Evolutionary conservation across 768 basidiomycete species (phyloP).

Genomic region (Kwoniella bestiolae): DNA sequence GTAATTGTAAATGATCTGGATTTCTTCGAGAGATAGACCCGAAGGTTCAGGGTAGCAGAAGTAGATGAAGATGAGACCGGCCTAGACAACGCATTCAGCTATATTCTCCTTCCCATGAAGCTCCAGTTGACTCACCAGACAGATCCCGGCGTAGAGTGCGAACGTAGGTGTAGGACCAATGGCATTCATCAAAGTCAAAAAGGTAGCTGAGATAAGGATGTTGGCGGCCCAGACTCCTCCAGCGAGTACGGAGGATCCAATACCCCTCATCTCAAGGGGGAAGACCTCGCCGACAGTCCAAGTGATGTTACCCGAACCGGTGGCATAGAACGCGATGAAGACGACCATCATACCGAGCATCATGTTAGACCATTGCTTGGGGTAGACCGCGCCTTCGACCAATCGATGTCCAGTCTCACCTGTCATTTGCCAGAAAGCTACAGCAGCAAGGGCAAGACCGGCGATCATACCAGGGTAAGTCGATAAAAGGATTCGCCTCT

Average conservation of each 20-base stretch:
- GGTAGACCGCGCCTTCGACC: constrained; percentile 29
- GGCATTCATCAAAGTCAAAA: constrained; percentile 42
- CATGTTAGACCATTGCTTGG: constrained; percentile 37
- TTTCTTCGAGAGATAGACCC: constrained; percentile 43
- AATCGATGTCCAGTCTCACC: constrained; percentile 27
- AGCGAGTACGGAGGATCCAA: constrained; percentile 32
- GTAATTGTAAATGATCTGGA: constrained; percentile 38
- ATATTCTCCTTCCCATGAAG: not conserved
- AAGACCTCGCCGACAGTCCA: constrained; percentile 38
- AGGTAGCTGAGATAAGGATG: constrained; percentile 44
- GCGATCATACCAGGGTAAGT: constrained; percentile 41
- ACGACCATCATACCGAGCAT: constrained; percentile 38
- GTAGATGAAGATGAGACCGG: constrained; percentile 45
- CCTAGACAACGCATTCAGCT: constrained; percentile 6
- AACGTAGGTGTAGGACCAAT: constrained; percentile 35
- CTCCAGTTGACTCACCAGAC: constrained; percentile 22
- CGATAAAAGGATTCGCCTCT: constrained; percentile 34
- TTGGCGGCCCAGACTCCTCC: constrained; percentile 43
- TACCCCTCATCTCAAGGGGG: constrained; percentile 42
- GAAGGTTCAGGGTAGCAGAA: constrained; percentile 45
- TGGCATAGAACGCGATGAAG: constrained; percentile 41
- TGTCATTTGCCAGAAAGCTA: constrained; percentile 42
- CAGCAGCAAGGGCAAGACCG: constrained; percentile 36
- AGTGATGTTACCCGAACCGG: constrained; percentile 35
- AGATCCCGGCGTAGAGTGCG: constrained; percentile 41